phyloP scores from a whole-genome alignment of 2,329 filamentous ascomycete genomes.

The Paraphoma chrysanthemicola region DNA sequence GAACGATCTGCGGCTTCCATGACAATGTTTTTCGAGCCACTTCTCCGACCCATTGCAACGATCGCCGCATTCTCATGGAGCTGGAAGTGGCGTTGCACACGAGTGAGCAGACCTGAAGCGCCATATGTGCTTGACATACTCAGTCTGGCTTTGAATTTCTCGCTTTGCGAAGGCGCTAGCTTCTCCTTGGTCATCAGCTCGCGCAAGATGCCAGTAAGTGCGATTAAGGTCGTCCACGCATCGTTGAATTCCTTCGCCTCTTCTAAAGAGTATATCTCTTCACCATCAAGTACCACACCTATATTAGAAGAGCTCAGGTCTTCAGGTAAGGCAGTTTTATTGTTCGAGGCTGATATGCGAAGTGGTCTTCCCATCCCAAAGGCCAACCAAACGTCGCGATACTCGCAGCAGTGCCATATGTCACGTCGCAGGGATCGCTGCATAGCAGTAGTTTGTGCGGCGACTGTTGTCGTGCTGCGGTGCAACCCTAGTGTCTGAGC shows the following conservation, averaged over 20 bases:
- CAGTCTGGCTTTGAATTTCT: neutral
- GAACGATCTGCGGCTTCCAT: neutral
- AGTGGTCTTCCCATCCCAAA: constrained; percentile 50
- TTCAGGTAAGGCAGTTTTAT: constrained; percentile 22
- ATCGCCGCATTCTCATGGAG: constrained; percentile 13
- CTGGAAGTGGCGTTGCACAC: constrained; percentile 7
- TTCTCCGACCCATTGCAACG: constrained; percentile 3
- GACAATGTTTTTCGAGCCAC: neutral
- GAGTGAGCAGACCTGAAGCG: neutral
- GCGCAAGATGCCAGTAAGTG: neutral
- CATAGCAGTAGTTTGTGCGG: neutral
- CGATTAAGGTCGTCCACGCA: neutral
- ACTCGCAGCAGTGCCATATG: constrained; percentile 50
- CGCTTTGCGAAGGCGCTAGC: neutral
- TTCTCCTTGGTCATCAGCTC: neutral
- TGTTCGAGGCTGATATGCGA: constrained; percentile 49
- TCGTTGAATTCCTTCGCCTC: neutral
- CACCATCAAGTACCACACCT: neutral
- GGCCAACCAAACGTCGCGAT: constrained; percentile 52
- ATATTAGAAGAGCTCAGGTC: neutral
- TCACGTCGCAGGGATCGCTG: neutral
- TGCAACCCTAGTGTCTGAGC: constrained; percentile 55
- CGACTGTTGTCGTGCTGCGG: constrained; percentile 28
- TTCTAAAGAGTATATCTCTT: neutral
- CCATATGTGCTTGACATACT: neutral